Percentiles rank a stretch among this genome's conserved stretches.
Conservation (phyloP, 306 rosid genomes). For the Cucumis melo region DNA sequence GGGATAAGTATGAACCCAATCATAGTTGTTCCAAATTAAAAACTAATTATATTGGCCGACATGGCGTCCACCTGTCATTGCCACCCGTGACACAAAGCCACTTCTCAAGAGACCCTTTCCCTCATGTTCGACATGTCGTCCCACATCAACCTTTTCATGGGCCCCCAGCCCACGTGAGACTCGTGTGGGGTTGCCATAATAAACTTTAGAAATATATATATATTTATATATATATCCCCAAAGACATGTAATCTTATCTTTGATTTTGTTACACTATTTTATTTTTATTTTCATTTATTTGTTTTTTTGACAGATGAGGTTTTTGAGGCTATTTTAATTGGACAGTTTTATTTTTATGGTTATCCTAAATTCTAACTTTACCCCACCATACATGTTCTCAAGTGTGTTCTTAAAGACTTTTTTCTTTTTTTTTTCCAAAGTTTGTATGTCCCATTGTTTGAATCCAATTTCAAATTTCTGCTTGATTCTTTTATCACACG, state of each 20-base stretch:
- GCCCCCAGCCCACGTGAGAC: slow-evolving; percentile 4
- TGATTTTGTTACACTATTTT: background rate
- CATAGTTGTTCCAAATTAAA: background rate
- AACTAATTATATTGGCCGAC: background rate
- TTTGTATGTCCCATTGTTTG: background rate
- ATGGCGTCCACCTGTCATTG: slow-evolving; percentile 3
- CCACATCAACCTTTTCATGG: background rate
- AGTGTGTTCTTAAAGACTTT: too few relatives aligned
- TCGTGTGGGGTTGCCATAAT: background rate
- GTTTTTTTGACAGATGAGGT: background rate
- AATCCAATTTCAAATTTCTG: background rate
- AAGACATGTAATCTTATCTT: background rate
- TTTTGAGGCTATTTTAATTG: background rate
- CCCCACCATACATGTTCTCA: background rate
- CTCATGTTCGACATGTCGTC: background rate
- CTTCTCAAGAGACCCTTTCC: background rate
- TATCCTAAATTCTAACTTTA: background rate
- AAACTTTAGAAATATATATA: background rate
- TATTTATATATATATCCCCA: background rate
- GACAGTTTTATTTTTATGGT: background rate
- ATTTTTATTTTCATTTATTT: background rate
- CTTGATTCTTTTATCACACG: background rate
- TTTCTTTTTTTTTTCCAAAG: background rate
- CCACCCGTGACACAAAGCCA: background rate
- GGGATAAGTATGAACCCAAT: background rate